Evolutionary conservation across 2,329 filamentous ascomycete species (phyloP).

Genomic region (Colletotrichum scovillei): DNA sequence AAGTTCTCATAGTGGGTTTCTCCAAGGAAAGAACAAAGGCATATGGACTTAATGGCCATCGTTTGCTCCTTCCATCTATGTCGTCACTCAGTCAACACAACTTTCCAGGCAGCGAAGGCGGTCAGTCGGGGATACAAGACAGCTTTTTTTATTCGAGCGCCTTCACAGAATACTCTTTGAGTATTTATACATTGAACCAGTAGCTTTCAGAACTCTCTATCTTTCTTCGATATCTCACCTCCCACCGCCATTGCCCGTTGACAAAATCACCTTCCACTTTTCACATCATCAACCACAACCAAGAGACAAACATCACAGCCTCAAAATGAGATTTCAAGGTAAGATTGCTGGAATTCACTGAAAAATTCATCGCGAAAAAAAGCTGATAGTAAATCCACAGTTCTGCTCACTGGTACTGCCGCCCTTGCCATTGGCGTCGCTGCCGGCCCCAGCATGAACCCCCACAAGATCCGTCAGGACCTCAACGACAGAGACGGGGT

Average conservation of each 20-base stretch:
- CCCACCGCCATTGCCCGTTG: background rate
- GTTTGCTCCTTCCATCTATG: background rate
- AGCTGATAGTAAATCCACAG: background rate
- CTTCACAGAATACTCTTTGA: background rate
- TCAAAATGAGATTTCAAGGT: background rate
- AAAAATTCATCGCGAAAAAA: background rate
- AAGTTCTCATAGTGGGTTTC: background rate
- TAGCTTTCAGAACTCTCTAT: background rate
- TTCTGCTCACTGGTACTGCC: background rate
- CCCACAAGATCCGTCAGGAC: background rate
- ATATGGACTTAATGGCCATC: background rate
- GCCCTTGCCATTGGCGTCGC: background rate
- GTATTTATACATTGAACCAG: background rate
- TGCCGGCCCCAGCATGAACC: background rate
- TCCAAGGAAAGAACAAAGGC: background rate
- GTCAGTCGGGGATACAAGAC: background rate
- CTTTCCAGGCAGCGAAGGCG: background rate
- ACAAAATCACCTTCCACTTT: background rate
- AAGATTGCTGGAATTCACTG: background rate
- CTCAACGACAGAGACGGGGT: background rate
- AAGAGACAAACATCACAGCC: background rate
- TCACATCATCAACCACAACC: background rate
- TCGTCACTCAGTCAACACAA: background rate
- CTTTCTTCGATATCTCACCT: background rate
- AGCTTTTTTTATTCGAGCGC: background rate